Base-by-base conservation (phyloP, 108 stramenopile genomes). In the Epithemia pelagica region DNA sequence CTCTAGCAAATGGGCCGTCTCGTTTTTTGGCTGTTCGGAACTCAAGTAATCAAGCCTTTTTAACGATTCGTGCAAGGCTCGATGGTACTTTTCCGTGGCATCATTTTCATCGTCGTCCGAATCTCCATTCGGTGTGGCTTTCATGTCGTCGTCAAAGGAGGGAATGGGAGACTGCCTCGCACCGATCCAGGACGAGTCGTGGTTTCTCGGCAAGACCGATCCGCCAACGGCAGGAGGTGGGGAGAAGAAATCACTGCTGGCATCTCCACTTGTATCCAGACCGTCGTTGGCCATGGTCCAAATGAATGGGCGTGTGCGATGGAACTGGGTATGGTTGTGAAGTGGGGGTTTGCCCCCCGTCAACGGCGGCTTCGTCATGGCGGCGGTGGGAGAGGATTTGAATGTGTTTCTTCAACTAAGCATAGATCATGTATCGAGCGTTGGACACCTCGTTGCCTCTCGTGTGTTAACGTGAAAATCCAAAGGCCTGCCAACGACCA, bases 151-250 rank as follows among this genome's bases (percentile, higher is more conserved):
- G 25, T 59, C 64, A 27, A 46, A 57, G 0, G 32, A 59, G 3
- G 21, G 64, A 31, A 79, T 79, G 5, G 78, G 78, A n/a, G 62
- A 64, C 30, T 74, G 32, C 28, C 70, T 21, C 21, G 73, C 78
- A 32, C 78, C 78, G 53, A 79, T 63, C 70, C 73, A 79, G 8
- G 73, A 74, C n/a, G 46, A 68, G 53, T 77, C 71, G 21, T 74
- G 71, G 30, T 64, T 30, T 64, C 52, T 32, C 2, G 71, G 76
- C 25, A 77, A n/a, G 28, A 29, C 8, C 7, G 28, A 28, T 5
- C 8, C 52, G 2, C 15, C 66, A 2, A 31, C 29, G 2, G 29
- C 23, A 10, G 64, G 32, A 7, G 27, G n/a, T 3, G 64, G 64
- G 2, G 64, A 64, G 24, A 64, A 64, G 51, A 64, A 64, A 30